Evolutionary conservation across 805 yeast genomes (phyloP).

Genomic region (Nakazawaea anatomiae): DNA sequence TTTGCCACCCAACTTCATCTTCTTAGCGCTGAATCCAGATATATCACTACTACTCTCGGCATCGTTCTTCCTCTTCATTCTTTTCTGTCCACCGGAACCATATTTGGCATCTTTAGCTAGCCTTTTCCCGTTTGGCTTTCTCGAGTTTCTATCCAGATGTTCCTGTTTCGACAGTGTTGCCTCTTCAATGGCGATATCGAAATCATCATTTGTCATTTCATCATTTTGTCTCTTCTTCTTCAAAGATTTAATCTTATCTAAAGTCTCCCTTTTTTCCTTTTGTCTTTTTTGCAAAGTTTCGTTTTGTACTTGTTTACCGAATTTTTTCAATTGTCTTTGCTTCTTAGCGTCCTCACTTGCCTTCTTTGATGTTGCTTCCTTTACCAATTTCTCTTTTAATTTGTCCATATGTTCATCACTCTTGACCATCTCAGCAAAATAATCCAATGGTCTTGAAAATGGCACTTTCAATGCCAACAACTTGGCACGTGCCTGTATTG

Average conservation of each 20-base stretch:
- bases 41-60: conserved; percentile 67
- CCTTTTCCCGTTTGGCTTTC: conserved; percentile 57
- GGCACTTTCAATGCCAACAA: conserved; percentile 71
- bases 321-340: conserved; percentile 92
- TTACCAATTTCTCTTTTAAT: conserved; percentile 71
- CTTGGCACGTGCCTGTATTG: conserved; percentile 60
- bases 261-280: conserved; percentile 83
- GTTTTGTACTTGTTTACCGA: conserved; percentile 94
- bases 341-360: conserved; percentile 90
- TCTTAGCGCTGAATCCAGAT: conserved; percentile 46
- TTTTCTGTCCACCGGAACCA: conserved; percentile 75
- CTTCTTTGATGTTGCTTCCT: conserved; percentile 74
- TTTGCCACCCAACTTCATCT: conserved; percentile 36
- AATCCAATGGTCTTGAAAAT: conserved; percentile 89
- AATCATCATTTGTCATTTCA: conserved; percentile 68
- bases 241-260: conserved; percentile 85
- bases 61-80: conserved; percentile 67
- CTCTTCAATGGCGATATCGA: conserved; percentile 90
- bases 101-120: conserved; percentile 66
- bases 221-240: conserved; percentile 81
- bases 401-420: conserved; percentile 98
- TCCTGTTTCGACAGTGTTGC: conserved; percentile 60
- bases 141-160: conserved; percentile 27
- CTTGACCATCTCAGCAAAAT: conserved; percentile 98
- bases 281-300: conserved; percentile 92